Evolutionary conservation across 1,284 basidiomycete species (phyloP).

Genomic region (Microbotryomycetes sp.): DNA sequence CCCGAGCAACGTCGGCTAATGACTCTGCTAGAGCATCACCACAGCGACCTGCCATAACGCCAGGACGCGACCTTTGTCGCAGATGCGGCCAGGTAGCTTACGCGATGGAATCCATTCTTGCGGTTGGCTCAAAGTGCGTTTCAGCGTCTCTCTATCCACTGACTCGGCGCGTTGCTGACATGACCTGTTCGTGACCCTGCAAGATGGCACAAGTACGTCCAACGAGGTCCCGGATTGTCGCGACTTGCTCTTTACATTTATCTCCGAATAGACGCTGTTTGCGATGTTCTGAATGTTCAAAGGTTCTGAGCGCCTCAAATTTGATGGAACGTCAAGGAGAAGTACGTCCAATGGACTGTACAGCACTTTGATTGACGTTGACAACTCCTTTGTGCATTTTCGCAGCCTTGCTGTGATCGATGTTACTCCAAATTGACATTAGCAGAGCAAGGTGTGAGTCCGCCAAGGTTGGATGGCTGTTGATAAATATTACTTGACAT

Average conservation of each 20-base stretch:
- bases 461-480: background rate
- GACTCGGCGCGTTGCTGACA: background rate
- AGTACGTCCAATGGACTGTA: too few species aligned
- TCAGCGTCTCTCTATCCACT: background rate
- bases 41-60: background rate
- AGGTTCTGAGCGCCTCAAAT: background rate
- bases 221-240: too few species aligned
- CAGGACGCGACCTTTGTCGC: slow-evolving; percentile 8
- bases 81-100: slow-evolving; percentile 16
- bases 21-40: background rate
- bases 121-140: slow-evolving; percentile 12
- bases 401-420: background rate
- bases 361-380: too few species aligned
- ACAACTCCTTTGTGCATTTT: too few species aligned
- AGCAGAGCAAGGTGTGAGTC: background rate
- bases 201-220: slow-evolving; percentile 22
- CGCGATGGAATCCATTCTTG: slow-evolving; percentile 16
- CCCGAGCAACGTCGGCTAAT: background rate
- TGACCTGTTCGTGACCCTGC: background rate
- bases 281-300: slow-evolving; percentile 17
- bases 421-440: background rate
- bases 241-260: background rate
- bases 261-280: slow-evolving; percentile 12
- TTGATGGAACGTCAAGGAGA: background rate
- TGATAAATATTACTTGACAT: too few species aligned